phyloP scores from a whole-genome alignment of 345 rosid species.

The Microthlaspi erraticum region DNA sequence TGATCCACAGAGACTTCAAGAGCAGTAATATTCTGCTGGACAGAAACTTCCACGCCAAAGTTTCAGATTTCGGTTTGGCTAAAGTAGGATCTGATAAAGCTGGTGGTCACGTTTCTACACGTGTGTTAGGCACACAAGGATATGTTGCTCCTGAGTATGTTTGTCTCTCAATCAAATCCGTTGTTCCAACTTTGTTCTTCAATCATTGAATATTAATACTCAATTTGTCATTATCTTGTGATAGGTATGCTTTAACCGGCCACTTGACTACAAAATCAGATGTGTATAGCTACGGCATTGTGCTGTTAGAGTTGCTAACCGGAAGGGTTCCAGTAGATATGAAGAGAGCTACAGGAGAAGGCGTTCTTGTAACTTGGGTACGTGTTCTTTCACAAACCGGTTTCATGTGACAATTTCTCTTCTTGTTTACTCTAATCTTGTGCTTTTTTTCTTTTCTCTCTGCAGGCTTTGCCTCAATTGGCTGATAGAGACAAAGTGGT shows the following conservation, averaged over 20 bases:
- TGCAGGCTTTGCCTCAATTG: constrained; percentile 74
- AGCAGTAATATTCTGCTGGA: constrained; percentile 78
- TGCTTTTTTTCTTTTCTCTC: not conserved
- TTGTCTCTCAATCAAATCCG: not conserved
- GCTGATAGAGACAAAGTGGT: constrained; percentile 85
- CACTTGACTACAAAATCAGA: constrained; percentile 95
- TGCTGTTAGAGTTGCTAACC: constrained; percentile 83
- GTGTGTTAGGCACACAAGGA: constrained; percentile 83
- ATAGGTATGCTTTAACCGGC: constrained; percentile 91
- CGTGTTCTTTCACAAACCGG: constrained; percentile 2
- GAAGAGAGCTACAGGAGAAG: constrained; percentile 85
- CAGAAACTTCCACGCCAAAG: constrained; percentile 68
- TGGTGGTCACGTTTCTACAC: constrained; percentile 77
- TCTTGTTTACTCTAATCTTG: not conserved
- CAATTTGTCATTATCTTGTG: not conserved
- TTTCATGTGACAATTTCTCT: not conserved
- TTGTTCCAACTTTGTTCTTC: not conserved
- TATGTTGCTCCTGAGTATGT: constrained; percentile 81
- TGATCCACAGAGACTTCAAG: constrained; percentile 80
- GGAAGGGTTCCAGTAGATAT: constrained; percentile 90
- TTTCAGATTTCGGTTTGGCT: constrained; percentile 82
- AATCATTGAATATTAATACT: not conserved
- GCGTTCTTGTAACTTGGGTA: constrained; percentile 88
- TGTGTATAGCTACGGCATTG: constrained; percentile 92
- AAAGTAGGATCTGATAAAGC: constrained; percentile 76